These are phyloP conservation scores for Scenedesmus sp. DNA, from an alignment of 163 green algal genomes.

Conservation along the genomic window DNA sequence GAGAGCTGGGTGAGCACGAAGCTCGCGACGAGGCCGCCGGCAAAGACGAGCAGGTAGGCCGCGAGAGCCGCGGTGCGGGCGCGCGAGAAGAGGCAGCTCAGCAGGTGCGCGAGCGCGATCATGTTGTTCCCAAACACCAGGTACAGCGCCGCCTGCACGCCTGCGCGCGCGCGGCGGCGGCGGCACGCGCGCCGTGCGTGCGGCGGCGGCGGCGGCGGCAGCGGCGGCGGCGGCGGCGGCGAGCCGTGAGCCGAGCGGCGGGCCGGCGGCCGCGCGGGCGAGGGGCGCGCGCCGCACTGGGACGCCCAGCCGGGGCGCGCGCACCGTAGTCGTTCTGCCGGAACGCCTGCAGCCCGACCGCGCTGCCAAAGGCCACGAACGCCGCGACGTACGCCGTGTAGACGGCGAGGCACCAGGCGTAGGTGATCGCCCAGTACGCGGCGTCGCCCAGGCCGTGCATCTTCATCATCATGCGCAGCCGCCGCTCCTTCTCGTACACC, in stretches of 20 bases:
- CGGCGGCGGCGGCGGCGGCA: too few species aligned
- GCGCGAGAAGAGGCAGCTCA: conserved; percentile 78
- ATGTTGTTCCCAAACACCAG: conserved; percentile 84
- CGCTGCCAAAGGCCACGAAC: conserved; percentile 77
- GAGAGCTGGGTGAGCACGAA: conserved; percentile 65
- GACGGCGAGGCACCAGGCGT: conserved; percentile 74
- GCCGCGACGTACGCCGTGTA: conserved; percentile 80
- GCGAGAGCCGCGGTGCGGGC: conserved; percentile 62
- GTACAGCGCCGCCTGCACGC: conserved; percentile 81
- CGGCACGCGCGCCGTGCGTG: too few species aligned
- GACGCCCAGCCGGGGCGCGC: background rate
- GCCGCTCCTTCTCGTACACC: conserved; percentile 94
- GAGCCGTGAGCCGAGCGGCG: too few species aligned
- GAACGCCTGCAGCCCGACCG: conserved; percentile 82
- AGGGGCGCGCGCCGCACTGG: too few species aligned
- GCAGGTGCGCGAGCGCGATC: conserved; percentile 83
- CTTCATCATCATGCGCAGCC: conserved; percentile 96
- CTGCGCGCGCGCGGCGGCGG: too few species aligned
- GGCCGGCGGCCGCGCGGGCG: too few species aligned
- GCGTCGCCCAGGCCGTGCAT: conserved; percentile 91
- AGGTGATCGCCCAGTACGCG: conserved; percentile 74
- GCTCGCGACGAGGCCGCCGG: conserved; percentile 69
- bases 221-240: too few species aligned
- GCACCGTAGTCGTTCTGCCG: conserved; percentile 56
- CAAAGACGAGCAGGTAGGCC: conserved; percentile 82